Evolutionary conservation across 371 early-diverging fungal genomes (phyloP), one percentile per base, ranked within the genome.

Genomic region (Mucor piriformis): DNA sequence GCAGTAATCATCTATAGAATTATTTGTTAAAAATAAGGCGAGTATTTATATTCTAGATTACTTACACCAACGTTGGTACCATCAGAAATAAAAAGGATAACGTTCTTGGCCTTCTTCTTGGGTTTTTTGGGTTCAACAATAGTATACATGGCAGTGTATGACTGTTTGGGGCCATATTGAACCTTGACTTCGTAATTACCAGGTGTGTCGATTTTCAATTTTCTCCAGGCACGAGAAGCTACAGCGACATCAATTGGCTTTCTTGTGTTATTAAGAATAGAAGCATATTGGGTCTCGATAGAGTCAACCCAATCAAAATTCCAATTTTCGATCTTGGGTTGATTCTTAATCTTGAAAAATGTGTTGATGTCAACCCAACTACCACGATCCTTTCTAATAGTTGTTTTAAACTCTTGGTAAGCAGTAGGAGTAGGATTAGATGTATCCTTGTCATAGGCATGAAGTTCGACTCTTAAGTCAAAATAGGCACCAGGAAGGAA

Each of bases 11-110:
- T 83, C 74, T 74, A 57, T 1, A 20, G 18, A 18, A 42, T 18
- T 18, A 8, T 4, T 18, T 42, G 8, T 6, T 10, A 3, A 5
- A 46, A 3, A 35, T 7, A 16, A 13, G 3, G 12, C 21, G 12
- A 7, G 6, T 24, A 10, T 49, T 15, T 11, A 18, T 48, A 4
- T 37, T 37, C 27, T 1, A 23, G 1, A 32, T 43, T 34, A 69
- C 70, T 66, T 70, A 74, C 74, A 63, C 79, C 80, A 34, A 76
- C 70, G 57, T 80, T 82, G 70, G 84, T 87, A 76, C 90, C 91
- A 68, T 90, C 91, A 59, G 88, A 84, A 57, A 90, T 87, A 70
- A 90, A 88, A 32, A 88, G 59, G 46, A 88, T 81, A 8, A 86
- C 83, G 70, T 90, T 90, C 78, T 88, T 88, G 57, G 86, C 89